Base-by-base conservation (phyloP, 2,329 filamentous ascomycete species). In the Chaetomium sp. region DNA sequence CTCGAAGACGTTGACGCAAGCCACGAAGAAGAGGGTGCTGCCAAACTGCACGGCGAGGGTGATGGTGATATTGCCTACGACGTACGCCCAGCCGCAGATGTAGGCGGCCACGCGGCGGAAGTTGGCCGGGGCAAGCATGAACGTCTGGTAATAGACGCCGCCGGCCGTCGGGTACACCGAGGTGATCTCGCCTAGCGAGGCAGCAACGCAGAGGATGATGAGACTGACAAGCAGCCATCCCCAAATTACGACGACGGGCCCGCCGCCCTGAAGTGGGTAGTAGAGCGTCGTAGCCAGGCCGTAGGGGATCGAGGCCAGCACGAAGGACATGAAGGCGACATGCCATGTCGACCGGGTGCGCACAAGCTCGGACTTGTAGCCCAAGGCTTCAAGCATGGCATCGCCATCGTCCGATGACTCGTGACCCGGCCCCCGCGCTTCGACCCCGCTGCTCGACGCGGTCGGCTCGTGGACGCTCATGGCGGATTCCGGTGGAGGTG, bases 1-100 rank as follows among this genome's bases (percentile, higher is more conserved):
- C 54, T 79, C 72, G 56, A 82, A 83, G 38, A 83, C 76, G 56
- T 81, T 80, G 68, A 83, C 67, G 65, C 78, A 80, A 11, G 73
- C 76, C 54, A 80, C 74, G 56, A 81, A 70, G 68, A 82, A 79
- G 61, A 90, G 81, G 0, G 84, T 87, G 3, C 88, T 89, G 6
- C 86, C 88, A 64, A 90, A 91, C 74, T 89, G 88, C 67, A 90
- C 87, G n/a, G 86, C 81, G n/a, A 90, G 76, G 0, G 87, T 90
- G 63, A 91, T 91, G 62, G 86, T 89, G 69, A 90, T 86, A 72
- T 91, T 91, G 56, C 88, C 88, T 51, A 89, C 83, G 14, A 89
- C 80, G 67, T 88, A 91, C 27, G 86, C 75, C 87, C 87, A 91
- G 58, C 87, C 87, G 61, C 84, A 87, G 58, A 88, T 81, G 81